Conservation (phyloP, 129 eudicot species). For the Flaveria brownii region DNA sequence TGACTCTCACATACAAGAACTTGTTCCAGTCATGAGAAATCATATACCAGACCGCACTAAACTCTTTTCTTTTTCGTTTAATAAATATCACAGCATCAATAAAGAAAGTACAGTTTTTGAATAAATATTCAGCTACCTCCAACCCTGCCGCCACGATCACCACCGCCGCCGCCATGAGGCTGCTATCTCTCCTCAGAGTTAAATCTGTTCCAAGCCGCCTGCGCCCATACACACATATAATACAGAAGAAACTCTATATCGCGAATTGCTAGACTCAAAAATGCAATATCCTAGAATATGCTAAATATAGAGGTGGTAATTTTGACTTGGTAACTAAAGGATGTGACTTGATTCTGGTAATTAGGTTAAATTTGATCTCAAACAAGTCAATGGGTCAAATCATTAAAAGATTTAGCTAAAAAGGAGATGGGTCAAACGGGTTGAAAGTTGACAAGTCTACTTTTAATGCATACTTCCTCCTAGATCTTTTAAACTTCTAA, state of each 20-base stretch:
- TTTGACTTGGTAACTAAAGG: background rate
- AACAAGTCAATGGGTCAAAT: background rate
- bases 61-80: slow-evolving; percentile 6
- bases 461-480: background rate
- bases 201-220: slow-evolving; percentile 96
- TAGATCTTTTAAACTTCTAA: background rate
- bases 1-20: slow-evolving; percentile 25
- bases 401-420: background rate
- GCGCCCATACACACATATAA: slow-evolving; percentile 15
- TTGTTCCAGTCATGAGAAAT: slow-evolving; percentile 32
- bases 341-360: background rate
- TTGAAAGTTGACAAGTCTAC: background rate
- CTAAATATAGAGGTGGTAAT: background rate
- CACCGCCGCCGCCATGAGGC: background rate
- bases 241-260: background rate
- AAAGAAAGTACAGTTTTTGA: background rate
- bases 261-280: background rate
- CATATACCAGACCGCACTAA: slow-evolving; percentile 33
- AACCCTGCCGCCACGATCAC: background rate
- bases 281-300: background rate
- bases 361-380: background rate
- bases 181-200: slow-evolving; percentile 72
- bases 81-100: slow-evolving; percentile 12
- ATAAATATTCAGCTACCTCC: slow-evolving; percentile 11
- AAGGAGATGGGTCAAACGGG: background rate